These are phyloP conservation scores for Dactylellina cionopaga DNA, from an alignment of 2,329 filamentous ascomycete species.

Conservation along the genomic window DNA sequence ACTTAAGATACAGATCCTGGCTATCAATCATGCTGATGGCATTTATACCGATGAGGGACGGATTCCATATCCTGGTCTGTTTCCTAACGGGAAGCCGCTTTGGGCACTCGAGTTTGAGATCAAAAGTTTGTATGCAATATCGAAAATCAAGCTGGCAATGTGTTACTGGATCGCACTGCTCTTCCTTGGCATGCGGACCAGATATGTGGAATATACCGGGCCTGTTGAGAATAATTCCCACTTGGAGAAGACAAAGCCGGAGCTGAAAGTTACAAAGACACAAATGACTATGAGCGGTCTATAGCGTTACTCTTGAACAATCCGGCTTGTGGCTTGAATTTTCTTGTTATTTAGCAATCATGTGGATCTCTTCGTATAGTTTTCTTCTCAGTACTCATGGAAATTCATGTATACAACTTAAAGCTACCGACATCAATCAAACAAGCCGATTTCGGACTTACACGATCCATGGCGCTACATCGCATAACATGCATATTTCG, in stretches of 20 bases:
- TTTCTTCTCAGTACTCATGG: conserved; percentile 5
- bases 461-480: background rate
- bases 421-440: conserved; percentile 2
- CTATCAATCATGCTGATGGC: too few species aligned
- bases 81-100: too few species aligned
- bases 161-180: conserved; percentile 8
- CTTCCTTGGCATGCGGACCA: conserved; percentile 5
- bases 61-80: too few species aligned
- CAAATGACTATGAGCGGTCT: too few species aligned
- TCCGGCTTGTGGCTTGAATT: too few species aligned
- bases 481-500: conserved; percentile 9
- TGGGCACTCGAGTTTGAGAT: too few species aligned
- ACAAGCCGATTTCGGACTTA: conserved; percentile 1
- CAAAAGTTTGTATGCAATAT: too few species aligned
- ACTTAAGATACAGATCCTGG: background rate
- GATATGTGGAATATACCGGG: conserved; percentile 3
- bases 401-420: background rate
- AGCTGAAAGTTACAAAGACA: too few species aligned
- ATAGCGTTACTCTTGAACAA: too few species aligned
- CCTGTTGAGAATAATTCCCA: background rate
- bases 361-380: background rate
- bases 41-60: too few species aligned
- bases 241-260: background rate
- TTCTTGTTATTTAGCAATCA: too few species aligned
- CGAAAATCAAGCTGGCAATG: background rate